Evolutionary conservation across 495 filamentous ascomycete genomes (phyloP).

Genomic region (Acidiella bohemica): DNA sequence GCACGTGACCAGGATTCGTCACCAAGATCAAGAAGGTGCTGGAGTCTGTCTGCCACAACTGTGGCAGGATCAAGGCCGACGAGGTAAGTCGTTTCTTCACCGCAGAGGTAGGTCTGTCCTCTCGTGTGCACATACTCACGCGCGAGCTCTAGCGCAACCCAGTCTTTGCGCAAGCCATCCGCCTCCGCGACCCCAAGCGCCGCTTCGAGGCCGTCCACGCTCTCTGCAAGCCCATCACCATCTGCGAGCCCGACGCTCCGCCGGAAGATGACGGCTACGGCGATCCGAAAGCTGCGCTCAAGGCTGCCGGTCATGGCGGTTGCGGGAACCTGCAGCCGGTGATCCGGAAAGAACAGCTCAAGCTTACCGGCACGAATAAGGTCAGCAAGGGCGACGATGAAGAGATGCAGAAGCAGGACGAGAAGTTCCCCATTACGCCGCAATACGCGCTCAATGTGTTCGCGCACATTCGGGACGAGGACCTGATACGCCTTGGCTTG

Average conservation of each 20-base stretch:
- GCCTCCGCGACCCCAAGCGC: conserved; percentile 75
- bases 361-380: conserved; percentile 70
- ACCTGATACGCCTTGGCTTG: conserved; percentile 74
- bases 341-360: conserved; percentile 72
- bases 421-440: conserved; percentile 77
- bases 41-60: conserved; percentile 96
- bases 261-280: conserved; percentile 47
- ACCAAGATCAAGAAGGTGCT: conserved; percentile 96
- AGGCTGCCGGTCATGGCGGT: conserved; percentile 58
- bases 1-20: conserved; percentile 55
- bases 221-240: conserved; percentile 70
- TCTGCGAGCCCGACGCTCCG: conserved; percentile 61
- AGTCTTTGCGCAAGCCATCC: conserved; percentile 65
- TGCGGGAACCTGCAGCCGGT: conserved; percentile 85
- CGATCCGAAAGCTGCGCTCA: conserved; percentile 32
- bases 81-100: conserved; percentile 60
- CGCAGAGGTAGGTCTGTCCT: conserved; percentile 22
- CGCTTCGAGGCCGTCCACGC: conserved; percentile 84
- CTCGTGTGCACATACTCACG: too few species aligned
- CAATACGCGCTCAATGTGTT: conserved; percentile 74
- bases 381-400: conserved; percentile 58
- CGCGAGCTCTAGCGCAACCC: conserved; percentile 61
- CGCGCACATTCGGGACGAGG: conserved; percentile 61
- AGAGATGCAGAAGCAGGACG: conserved; percentile 45
- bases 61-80: conserved; percentile 86